Percentiles rank a stretch among this genome's conserved stretches.
Evolutionary conservation across 2,329 filamentous ascomycete genomes (phyloP).

Genomic region (Neonectria coccinea): DNA sequence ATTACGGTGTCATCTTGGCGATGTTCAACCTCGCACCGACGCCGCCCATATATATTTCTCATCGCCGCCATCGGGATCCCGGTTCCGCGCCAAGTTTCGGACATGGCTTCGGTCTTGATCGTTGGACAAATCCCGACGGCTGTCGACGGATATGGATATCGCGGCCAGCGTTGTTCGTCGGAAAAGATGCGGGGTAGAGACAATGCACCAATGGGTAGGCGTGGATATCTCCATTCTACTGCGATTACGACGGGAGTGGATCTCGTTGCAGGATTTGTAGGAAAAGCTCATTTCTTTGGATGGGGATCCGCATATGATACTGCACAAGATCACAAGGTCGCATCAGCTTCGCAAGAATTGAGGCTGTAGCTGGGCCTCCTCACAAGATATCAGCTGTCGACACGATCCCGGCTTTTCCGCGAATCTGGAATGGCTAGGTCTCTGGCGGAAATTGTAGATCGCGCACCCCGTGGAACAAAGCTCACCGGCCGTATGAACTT

Average conservation of each 20-base stretch:
- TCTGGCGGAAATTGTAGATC: too few species aligned
- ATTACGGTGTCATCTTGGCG: neutral
- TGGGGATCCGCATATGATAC: neutral
- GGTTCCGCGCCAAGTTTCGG: slow-evolving; percentile 1
- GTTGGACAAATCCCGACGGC: neutral
- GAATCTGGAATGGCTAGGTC: too few species aligned
- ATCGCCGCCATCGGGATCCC: neutral
- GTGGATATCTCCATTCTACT: neutral
- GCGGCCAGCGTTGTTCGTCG: neutral
- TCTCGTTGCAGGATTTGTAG: neutral
- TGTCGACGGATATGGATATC: neutral
- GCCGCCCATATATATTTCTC: neutral
- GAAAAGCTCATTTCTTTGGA: neutral
- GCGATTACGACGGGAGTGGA: neutral
- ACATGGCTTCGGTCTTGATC: neutral
- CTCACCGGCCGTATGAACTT: too few species aligned
- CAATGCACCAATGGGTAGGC: neutral
- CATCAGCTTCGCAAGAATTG: neutral
- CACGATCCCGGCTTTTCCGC: too few species aligned
- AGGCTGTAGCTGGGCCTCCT: neutral
- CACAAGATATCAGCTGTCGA: too few species aligned
- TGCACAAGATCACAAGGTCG: neutral
- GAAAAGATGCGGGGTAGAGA: neutral
- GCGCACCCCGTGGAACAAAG: too few species aligned
- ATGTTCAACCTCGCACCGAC: neutral